These are phyloP conservation scores for Salix suchowensis DNA, from an alignment of 345 rosid species.

Conservation along the genomic window DNA sequence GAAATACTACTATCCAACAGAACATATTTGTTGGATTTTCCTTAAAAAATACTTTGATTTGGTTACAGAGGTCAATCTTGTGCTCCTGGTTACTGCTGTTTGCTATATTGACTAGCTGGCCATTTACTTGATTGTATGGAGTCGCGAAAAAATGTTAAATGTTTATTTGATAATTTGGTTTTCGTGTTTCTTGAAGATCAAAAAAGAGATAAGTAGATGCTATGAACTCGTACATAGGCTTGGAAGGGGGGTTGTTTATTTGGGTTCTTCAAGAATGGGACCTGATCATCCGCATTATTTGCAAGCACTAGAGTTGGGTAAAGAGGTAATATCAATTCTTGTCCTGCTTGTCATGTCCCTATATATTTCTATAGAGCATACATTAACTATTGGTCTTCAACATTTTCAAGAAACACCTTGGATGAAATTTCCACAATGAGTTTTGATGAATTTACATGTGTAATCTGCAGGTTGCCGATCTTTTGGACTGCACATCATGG, in stretches of 20 bases:
- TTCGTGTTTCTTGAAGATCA: constrained; percentile 50
- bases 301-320: constrained; percentile 55
- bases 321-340: constrained; percentile 47
- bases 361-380: neutral
- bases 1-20: neutral
- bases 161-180: constrained; percentile 16
- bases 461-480: constrained; percentile 57
- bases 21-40: neutral
- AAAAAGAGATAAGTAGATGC: constrained; percentile 67
- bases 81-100: neutral
- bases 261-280: constrained; percentile 86
- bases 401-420: neutral
- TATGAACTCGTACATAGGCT: constrained; percentile 64
- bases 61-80: neutral
- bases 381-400: neutral
- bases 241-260: constrained; percentile 79
- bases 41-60: neutral
- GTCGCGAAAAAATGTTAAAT: neutral
- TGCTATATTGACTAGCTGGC: neutral
- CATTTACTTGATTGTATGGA: neutral
- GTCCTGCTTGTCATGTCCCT: neutral
- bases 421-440: neutral
- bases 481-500: constrained; percentile 87
- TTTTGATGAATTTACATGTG: neutral
- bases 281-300: constrained; percentile 60